These are phyloP conservation scores for Kazachstania africana DNA, from an alignment of 805 yeast genomes.

Conservation along the genomic window DNA sequence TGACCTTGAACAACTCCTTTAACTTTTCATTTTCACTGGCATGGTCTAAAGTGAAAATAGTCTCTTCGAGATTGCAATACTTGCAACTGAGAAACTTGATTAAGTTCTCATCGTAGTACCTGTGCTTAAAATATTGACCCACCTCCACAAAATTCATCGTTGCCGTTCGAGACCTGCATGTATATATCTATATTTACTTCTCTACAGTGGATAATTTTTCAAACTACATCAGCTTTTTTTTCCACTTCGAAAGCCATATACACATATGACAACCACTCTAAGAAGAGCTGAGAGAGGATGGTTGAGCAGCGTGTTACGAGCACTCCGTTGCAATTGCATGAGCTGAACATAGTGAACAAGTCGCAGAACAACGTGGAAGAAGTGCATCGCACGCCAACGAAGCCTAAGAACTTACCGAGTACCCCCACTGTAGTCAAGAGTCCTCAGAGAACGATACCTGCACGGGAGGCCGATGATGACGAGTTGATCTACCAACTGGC, in stretches of 20 bases:
- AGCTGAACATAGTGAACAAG: constrained; percentile 19
- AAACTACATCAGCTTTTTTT: no score
- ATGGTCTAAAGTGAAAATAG: no score
- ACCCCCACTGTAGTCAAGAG: background rate
- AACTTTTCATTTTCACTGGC: constrained; percentile 2
- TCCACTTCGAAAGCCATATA: no score
- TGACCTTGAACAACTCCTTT: background rate
- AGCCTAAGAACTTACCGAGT: background rate
- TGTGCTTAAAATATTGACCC: constrained; percentile 7
- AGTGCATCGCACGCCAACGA: constrained; percentile 2
- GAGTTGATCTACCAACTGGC: constrained; percentile 32
- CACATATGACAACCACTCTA: no score
- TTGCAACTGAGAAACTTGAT: constrained; percentile 1
- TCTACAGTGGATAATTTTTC: no score
- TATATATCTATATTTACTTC: no score
- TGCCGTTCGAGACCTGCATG: no score
- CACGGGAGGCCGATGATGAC: constrained; percentile 4
- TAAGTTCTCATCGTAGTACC: constrained; percentile 5
- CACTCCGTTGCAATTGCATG: constrained; percentile 15
- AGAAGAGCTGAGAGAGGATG: background rate
- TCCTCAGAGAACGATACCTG: constrained; percentile 1
- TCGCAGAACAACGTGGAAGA: no score
- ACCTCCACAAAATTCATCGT: constrained; percentile 2
- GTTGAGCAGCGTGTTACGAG: constrained; percentile 9
- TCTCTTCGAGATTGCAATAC: no score